Evolutionary conservation across 257 asterid genomes (phyloP), one percentile per base, ranked within the genome.

Genomic region (Echium plantagineum): DNA sequence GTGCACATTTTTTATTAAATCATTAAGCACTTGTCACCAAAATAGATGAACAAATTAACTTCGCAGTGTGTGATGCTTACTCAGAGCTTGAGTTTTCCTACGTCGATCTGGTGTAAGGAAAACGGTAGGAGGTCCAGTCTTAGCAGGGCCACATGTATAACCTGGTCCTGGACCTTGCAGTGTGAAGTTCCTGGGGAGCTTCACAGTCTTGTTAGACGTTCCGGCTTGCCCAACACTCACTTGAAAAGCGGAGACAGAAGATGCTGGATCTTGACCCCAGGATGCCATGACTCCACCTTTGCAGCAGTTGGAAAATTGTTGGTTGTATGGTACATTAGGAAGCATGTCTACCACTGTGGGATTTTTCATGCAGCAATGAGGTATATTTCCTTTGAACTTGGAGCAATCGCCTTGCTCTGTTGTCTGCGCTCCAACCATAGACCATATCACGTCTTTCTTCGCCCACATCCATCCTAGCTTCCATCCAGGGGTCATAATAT

Each of bases 391-490:
- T 66, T 19, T 38, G 55, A 59, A 74, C 57, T 2, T 74, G 1
- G 76, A 74, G 21, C 79, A 74, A 57, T 74, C 35, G n/a, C n/a
- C n/a, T n/a, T n/a, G n/a, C n/a, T n/a, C n/a, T n/a, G n/a, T n/a
- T n/a, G n/a, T n/a, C n/a, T 62, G 15, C 21, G 75, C 75, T 19
- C 79, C 75, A 2, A 35, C 0, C 72, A 70, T 59, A 35, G 65
- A 0, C 75, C 73, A 74, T 53, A 74, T 70, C 0, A 74, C 21
- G 26, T 74, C 76, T 15, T 60, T 59, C 52, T 66, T 66, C 6
- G 72, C 67, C 75, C 75, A 74, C 7, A 60, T 65, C 78, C 78
- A 74, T 21, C 63, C 70, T 51, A 69, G 48, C 4, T 66, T 69
- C 78, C 78, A 74, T 5, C 78, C 78, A 0, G 79, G 73, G 5